Evolutionary conservation across 768 basidiomycete genomes (phyloP).

Genomic region (Tricholoma sp.): DNA sequence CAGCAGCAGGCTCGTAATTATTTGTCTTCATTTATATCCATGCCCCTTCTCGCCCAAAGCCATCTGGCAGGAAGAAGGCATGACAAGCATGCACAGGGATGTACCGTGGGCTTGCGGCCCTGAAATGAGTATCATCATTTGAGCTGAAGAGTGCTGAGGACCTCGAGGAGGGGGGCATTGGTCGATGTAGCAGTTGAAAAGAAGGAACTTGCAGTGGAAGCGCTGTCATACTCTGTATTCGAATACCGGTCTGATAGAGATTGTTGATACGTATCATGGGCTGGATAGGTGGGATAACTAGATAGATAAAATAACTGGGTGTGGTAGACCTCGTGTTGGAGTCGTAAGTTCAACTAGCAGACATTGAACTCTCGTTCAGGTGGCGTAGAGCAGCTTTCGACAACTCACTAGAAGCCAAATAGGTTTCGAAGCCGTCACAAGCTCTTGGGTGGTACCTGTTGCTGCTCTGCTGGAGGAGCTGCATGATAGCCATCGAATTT

Average conservation of each 20-base stretch:
- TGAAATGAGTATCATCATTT: neutral
- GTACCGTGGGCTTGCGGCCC: conserved; percentile 1
- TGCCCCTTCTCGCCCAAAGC: too few relatives aligned
- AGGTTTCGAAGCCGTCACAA: conserved; percentile 13
- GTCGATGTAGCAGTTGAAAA: conserved; percentile 39
- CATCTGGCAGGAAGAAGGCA: too few relatives aligned
- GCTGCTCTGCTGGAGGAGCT: conserved; percentile 23
- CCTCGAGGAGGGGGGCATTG: conserved; percentile 4
- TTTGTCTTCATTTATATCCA: too few relatives aligned
- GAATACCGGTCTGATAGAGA: conserved; percentile 51
- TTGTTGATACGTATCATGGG: conserved; percentile 49
- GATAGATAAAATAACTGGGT: conserved; percentile 43
- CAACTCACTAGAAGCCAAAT: conserved; percentile 22
- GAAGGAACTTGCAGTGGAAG: conserved; percentile 28
- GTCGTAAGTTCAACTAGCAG: conserved; percentile 9
- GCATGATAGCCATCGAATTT: conserved; percentile 50
- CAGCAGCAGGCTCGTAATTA: too few relatives aligned
- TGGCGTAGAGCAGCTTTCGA: conserved; percentile 21
- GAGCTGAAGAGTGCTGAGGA: conserved; percentile 4
- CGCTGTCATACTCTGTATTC: conserved; percentile 38
- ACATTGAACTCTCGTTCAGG: conserved; percentile 5
- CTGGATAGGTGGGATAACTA: too few relatives aligned
- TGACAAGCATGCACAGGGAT: too few relatives aligned
- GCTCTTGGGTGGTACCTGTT: conserved; percentile 24
- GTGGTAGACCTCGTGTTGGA: conserved; percentile 9